These are phyloP conservation scores for Ensete ventricosum DNA, from an alignment of 176 grass and related monocot genomes.

Conservation along the genomic window DNA sequence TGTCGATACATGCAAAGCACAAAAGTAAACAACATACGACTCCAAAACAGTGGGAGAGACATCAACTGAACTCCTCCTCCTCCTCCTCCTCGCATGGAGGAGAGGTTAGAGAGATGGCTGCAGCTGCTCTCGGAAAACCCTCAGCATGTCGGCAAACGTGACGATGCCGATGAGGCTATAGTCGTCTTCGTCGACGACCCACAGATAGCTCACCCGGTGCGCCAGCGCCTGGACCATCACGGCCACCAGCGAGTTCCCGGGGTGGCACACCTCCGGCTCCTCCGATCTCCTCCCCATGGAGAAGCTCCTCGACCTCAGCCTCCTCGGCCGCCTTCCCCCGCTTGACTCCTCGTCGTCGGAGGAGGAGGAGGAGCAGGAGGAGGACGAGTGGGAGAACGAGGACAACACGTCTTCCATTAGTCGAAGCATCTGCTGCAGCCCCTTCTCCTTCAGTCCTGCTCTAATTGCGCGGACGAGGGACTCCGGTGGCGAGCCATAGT, in stretches of 20 bases:
- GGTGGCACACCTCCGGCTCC: constrained; percentile 58
- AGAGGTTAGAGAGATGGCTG: background rate
- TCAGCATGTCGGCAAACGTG: constrained; percentile 54
- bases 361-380: constrained; percentile 17
- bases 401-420: constrained; percentile 47
- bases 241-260: constrained; percentile 62
- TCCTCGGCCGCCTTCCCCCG: constrained; percentile 15
- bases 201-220: constrained; percentile 59
- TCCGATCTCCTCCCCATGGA: constrained; percentile 38
- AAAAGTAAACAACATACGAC: background rate
- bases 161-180: constrained; percentile 54
- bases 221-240: constrained; percentile 71
- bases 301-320: constrained; percentile 43
- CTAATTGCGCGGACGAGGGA: constrained; percentile 39
- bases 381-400: constrained; percentile 9
- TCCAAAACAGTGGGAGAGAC: background rate
- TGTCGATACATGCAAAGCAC: background rate
- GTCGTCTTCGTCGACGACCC: constrained; percentile 63
- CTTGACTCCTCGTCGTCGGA: constrained; percentile 50
- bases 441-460: constrained; percentile 42
- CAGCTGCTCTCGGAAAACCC: constrained; percentile 61
- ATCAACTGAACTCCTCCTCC: too few species aligned
- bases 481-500: constrained; percentile 53
- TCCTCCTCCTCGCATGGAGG: background rate
- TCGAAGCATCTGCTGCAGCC: constrained; percentile 46